Conservation (phyloP, 345 rosid species). For the Ceriops tagal region DNA sequence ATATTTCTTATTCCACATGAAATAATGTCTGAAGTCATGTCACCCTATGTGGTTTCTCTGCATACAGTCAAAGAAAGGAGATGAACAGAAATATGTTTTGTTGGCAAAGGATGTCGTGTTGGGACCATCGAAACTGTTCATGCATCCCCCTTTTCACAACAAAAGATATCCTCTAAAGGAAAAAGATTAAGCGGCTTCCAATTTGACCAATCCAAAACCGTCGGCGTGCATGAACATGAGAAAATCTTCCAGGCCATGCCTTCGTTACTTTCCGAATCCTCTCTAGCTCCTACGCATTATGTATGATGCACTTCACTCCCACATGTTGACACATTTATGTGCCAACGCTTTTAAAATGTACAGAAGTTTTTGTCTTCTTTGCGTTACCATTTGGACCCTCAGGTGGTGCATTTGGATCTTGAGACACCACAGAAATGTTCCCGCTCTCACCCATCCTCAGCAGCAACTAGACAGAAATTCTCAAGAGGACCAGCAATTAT, state of each 20-base stretch:
- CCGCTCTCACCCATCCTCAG: too few relatives aligned
- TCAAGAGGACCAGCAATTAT: too few relatives aligned
- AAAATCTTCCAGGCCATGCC: not conserved
- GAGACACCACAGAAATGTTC: not conserved
- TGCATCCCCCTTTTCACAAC: conserved; percentile 3
- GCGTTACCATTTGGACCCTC: not conserved
- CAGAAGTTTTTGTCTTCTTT: not conserved
- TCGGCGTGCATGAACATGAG: not conserved
- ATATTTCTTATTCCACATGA: not conserved
- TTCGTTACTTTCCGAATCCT: conserved; percentile 7
- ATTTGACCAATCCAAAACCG: conserved; percentile 19
- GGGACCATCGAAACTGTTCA: not conserved
- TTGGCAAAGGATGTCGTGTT: conserved; percentile 1
- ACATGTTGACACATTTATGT: not conserved
- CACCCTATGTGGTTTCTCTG: not conserved
- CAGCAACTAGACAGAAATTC: too few relatives aligned
- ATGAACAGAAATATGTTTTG: conserved; percentile 18
- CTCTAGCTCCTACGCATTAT: not conserved
- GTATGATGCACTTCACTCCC: conserved; percentile 7
- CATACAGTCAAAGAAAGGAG: conserved; percentile 32
- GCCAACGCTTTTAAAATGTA: not conserved
- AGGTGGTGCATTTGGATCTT: conserved; percentile 4
- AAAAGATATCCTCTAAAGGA: not conserved
- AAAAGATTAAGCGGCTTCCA: conserved; percentile 20
- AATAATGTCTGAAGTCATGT: not conserved